A percentile compares a stretch with the other conserved stretches of the same genome.
phyloP scores from a whole-genome alignment of 208 protist species.

The Leishmania guyanensis region DNA sequence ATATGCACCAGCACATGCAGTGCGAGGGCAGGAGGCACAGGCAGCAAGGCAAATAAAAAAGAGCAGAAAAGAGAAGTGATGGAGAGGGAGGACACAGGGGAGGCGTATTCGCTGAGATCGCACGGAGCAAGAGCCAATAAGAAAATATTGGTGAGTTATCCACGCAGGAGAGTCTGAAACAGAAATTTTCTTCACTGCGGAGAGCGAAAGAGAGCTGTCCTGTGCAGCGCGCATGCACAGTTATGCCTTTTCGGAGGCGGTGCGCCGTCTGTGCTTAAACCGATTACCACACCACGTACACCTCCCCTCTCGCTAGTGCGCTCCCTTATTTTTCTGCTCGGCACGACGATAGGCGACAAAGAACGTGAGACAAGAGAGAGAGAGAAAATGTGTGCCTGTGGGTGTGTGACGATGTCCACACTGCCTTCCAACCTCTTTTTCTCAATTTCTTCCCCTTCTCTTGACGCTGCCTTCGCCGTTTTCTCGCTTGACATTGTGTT shows the following conservation, averaged over 20 bases:
- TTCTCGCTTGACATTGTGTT: neutral
- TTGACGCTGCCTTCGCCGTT: neutral
- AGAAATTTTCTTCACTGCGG: neutral
- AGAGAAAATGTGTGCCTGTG: neutral
- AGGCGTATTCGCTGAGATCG: neutral
- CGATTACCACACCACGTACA: too few relatives aligned
- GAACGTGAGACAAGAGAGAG: neutral
- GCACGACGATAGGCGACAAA: neutral
- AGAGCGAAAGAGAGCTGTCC: neutral
- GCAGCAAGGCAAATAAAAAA: neutral
- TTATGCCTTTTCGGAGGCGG: neutral
- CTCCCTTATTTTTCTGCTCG: neutral
- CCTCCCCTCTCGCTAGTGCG: too few relatives aligned
- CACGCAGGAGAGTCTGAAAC: neutral
- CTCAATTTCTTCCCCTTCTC: too few relatives aligned
- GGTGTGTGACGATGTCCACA: neutral
- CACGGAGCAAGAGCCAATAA: neutral
- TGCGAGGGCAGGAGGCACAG: neutral
- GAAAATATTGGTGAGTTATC: neutral
- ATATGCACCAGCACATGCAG: neutral
- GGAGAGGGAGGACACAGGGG: neutral
- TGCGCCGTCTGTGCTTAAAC: neutral
- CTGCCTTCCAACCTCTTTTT: neutral
- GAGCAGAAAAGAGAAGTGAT: neutral
- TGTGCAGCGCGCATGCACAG: neutral